phyloP scores from a whole-genome alignment of 257 asterid genomes.

The Solanum commersonii region DNA sequence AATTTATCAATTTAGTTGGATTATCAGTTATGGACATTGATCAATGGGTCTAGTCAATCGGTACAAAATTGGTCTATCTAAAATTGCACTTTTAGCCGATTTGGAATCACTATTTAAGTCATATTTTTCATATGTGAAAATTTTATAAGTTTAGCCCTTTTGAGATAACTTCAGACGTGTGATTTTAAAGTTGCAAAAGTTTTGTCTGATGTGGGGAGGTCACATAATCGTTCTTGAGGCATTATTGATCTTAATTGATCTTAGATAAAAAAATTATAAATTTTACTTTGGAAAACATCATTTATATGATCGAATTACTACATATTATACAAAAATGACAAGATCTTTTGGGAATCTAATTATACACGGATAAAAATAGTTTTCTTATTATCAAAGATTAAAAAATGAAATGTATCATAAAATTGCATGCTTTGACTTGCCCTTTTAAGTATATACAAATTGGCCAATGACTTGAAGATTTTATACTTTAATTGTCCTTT shows the following conservation, averaged over 20 bases:
- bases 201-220: background rate
- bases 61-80: background rate
- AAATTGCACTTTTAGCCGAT: background rate
- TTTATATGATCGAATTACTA: too few relatives aligned
- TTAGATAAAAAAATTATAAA: too few relatives aligned
- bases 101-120: background rate
- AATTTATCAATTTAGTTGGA: background rate
- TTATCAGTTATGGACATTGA: background rate
- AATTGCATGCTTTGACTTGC: background rate
- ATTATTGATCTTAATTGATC: background rate
- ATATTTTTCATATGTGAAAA: background rate
- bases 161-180: background rate
- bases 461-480: background rate
- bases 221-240: background rate
- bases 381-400: background rate
- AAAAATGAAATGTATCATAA: background rate
- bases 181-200: background rate
- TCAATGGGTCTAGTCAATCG: background rate
- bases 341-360: background rate
- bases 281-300: background rate
- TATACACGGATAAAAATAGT: background rate
- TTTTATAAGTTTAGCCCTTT: background rate
- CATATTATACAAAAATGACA: too few relatives aligned
- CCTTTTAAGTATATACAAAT: background rate
- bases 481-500: background rate